phyloP scores from a whole-genome alignment of 345 rosid genomes.

The Citrus cavaleriei region DNA sequence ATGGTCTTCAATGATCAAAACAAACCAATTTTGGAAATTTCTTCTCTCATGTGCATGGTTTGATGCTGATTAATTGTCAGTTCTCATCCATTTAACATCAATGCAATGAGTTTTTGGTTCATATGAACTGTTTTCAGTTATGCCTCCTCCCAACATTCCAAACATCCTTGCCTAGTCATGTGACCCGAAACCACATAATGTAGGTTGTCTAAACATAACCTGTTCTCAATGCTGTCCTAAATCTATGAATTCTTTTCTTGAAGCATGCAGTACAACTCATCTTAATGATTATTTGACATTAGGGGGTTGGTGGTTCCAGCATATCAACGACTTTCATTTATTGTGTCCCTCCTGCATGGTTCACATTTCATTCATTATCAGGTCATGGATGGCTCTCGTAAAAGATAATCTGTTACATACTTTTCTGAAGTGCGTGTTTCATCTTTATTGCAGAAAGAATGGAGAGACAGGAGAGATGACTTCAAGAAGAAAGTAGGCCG shows the following conservation, averaged over 20 bases:
- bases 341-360: no score
- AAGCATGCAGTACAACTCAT: background rate
- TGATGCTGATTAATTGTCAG: background rate
- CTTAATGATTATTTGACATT: background rate
- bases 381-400: background rate
- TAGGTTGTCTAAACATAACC: background rate
- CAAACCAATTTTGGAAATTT: background rate
- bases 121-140: no score
- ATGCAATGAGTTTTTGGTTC: no score
- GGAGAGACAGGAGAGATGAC: slow-evolving; percentile 71
- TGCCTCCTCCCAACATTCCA: no score
- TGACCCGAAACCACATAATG: background rate
- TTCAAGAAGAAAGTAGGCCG: slow-evolving; percentile 72
- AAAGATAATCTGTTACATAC: background rate
- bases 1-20: background rate
- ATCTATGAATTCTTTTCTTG: background rate
- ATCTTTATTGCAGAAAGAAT: slow-evolving; percentile 48
- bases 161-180: no score
- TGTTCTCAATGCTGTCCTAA: background rate
- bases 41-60: background rate
- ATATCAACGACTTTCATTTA: no score
- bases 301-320: background rate
- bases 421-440: background rate
- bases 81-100: no score
- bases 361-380: background rate